phyloP scores from a whole-genome alignment of 73 alveolate species.

The Paraurostyla sp. region DNA sequence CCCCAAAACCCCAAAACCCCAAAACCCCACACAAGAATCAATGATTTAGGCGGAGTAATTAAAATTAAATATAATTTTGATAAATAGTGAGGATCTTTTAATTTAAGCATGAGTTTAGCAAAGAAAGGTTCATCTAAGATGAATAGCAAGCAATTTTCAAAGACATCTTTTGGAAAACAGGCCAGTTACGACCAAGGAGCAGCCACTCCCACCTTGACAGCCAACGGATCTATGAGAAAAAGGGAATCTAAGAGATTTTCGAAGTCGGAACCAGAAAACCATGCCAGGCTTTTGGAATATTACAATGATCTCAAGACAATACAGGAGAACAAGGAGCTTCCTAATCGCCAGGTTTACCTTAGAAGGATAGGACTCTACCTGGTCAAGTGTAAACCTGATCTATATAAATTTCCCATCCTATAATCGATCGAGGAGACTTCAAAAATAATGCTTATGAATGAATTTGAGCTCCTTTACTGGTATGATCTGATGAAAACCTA shows the following conservation, averaged over 20 bases:
- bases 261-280: not conserved
- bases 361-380: constrained; percentile 54
- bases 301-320: constrained; percentile 53
- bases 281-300: constrained; percentile 19
- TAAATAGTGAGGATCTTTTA: no score
- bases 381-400: not conserved
- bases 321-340: constrained; percentile 50
- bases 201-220: not conserved
- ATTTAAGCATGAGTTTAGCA: not conserved
- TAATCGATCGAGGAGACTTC: constrained; percentile 51
- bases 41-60: no score
- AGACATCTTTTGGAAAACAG: constrained; percentile 6
- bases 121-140: not conserved
- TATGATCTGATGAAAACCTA: constrained; percentile 37
- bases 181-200: not conserved
- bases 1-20: no score
- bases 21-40: no score
- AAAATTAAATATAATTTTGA: no score
- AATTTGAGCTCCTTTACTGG: constrained; percentile 57
- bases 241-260: constrained; percentile 31
- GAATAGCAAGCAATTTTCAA: constrained; percentile 10
- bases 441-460: constrained; percentile 53
- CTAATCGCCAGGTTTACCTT: constrained; percentile 34
- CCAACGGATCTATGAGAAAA: not conserved
- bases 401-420: constrained; percentile 41